Evolutionary conservation across 352 stramenopile species (phyloP).

Genomic region (Phytophthora aleatoria): DNA sequence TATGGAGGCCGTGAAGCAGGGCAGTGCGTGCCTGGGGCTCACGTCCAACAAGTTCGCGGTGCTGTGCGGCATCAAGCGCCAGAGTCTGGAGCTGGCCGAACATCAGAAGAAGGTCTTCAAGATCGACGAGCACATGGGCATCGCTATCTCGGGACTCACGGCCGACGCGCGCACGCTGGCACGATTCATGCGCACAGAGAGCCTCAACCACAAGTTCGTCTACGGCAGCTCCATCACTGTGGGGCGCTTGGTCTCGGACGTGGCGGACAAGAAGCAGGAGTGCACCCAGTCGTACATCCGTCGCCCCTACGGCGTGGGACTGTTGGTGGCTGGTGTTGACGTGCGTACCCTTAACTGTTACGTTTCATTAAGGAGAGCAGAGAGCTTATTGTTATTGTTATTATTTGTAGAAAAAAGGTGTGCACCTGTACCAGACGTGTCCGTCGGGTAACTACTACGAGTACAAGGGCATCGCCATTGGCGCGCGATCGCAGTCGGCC

Average conservation of each 20-base stretch:
- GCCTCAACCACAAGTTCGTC: conserved; percentile 99
- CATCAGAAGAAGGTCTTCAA: conserved; percentile 99
- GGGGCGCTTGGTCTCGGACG: conserved; percentile 94
- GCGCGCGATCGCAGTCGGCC: conserved; percentile 95
- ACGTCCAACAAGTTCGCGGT: conserved; percentile 95
- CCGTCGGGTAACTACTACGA: conserved; percentile 99
- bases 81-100: conserved; percentile 91
- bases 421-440: conserved; percentile 99
- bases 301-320: conserved; percentile 97
- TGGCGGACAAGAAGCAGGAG: conserved; percentile 99
- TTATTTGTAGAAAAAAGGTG: conserved; percentile 91
- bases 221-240: conserved; percentile 96
- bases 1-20: conserved; percentile 96
- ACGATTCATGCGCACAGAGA: conserved; percentile 97
- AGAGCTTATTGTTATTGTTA: conserved; percentile 9
- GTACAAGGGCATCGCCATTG: conserved; percentile 98
- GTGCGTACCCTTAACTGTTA: conserved; percentile 48
- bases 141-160: conserved; percentile 97
- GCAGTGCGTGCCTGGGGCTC: conserved; percentile 95
- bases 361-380: neutral
- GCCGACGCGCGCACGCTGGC: conserved; percentile 96
- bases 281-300: conserved; percentile 99
- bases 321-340: conserved; percentile 93
- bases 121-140: conserved; percentile 99
- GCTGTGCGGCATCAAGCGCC: conserved; percentile 87